Evolutionary conservation across 2,329 filamentous ascomycete genomes (phyloP), one percentile per base, ranked within the genome.

Genomic region (Aureobasidium vineae): DNA sequence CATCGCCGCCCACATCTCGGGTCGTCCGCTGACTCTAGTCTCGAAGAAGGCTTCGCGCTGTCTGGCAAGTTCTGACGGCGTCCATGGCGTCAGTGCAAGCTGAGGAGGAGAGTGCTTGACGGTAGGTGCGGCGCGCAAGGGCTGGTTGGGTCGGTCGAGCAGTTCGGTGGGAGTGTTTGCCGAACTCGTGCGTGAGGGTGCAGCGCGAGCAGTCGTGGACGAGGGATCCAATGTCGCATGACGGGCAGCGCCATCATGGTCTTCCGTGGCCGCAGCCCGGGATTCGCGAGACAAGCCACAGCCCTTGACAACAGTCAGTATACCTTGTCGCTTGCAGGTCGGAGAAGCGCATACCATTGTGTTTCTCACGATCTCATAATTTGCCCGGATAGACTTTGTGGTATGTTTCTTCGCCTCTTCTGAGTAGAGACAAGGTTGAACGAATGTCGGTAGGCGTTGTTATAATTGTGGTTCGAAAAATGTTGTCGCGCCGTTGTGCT

Each of bases 21-120:
- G 73, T 4, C 86, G 84, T 2, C 92, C 92, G 0, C 89, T 90
- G 19, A 96, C 91, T 54, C 92, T 83, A 1, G 93, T 97, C 68
- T 97, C 92, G 77, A 96, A 98, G 81, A 96, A 97, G 69, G 92
- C 92, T 57, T 79, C 80, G 57, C 94, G 85, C 78, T 97, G 91
- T 38, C 82, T 83, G 67, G 87, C 85, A 2, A 97, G 81, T 63
- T 88, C 81, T 19, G 78, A 74, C n/a, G 84, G 86, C 0, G 90
- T 92, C 90, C 90, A 96, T 19, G 79, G 77, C 23, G 85, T 85
- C 6, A 50, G 53, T 28, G 68, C 65, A 13, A 67, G 66, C 33
- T 69, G 61, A 1, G 68, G 66, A 26, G 68, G 68, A 26, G 66
- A 69, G 21, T 64, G 57, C 26, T 63, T 60, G 36, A 69, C 68